These are phyloP conservation scores for Sphaerostilbella broomeana DNA, from an alignment of 2,329 filamentous ascomycete genomes.

Conservation along the genomic window DNA sequence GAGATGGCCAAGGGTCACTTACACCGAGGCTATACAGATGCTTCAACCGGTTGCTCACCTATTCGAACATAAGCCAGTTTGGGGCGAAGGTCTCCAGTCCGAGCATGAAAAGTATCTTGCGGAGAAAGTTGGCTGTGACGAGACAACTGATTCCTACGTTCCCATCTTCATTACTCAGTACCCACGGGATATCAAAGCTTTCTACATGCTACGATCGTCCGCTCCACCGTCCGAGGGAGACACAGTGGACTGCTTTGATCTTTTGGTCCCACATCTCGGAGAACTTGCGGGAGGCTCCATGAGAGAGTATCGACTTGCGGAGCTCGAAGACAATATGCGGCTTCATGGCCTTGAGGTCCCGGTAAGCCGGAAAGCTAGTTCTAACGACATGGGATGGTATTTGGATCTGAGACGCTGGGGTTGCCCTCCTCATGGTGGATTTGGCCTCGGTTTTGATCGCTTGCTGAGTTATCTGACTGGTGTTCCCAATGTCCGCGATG, in stretches of 20 bases:
- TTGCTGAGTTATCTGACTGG: conserved; percentile 78
- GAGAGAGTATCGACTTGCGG: conserved; percentile 70
- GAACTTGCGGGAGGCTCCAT: conserved; percentile 86
- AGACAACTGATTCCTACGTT: conserved; percentile 39
- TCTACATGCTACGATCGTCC: conserved; percentile 54
- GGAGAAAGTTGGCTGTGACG: conserved; percentile 48
- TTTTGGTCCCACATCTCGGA: conserved; percentile 77
- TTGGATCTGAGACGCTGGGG: conserved; percentile 82
- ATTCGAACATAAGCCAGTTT: conserved; percentile 64
- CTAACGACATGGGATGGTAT: conserved; percentile 66
- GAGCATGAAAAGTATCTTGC: conserved; percentile 92
- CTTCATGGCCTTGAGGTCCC: conserved; percentile 53
- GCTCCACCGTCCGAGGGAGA: conserved; percentile 24
- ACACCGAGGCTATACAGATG: conserved; percentile 66
- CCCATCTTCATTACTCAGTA: conserved; percentile 94
- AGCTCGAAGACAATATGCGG: conserved; percentile 65
- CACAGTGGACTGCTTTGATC: conserved; percentile 85
- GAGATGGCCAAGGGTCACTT: conserved; percentile 76
- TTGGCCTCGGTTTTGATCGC: conserved; percentile 84
- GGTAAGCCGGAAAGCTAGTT: conserved; percentile 23
- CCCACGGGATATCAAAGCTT: conserved; percentile 82
- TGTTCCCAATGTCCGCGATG: conserved; percentile 74
- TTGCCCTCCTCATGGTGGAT: conserved; percentile 86
- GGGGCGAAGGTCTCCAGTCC: conserved; percentile 71
- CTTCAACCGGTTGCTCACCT: conserved; percentile 53